A percentile compares a stretch with the other conserved stretches of the same genome.
These are phyloP conservation scores for Emericellopsis atlantica DNA, from an alignment of 2,329 filamentous ascomycete genomes.

Conservation along the genomic window DNA sequence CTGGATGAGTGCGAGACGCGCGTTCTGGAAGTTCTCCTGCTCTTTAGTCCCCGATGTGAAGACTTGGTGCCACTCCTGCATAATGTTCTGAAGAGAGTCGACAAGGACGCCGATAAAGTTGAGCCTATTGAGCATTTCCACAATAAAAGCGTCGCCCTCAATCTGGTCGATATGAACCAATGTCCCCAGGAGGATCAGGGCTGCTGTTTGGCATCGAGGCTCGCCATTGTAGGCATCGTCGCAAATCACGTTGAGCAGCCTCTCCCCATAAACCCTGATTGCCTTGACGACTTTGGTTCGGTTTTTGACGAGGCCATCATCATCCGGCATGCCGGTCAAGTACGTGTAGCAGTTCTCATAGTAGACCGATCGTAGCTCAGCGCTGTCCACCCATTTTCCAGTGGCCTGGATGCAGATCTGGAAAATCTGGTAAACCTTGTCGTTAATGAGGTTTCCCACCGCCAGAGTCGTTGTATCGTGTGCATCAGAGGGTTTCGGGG, in stretches of 20 bases:
- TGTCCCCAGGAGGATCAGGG: conserved; percentile 70
- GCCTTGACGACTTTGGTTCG: conserved; percentile 58
- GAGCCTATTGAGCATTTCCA: conserved; percentile 68
- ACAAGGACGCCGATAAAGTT: conserved; percentile 89
- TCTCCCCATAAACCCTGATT: conserved; percentile 55
- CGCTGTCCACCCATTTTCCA: conserved; percentile 56
- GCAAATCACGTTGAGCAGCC: conserved; percentile 74
- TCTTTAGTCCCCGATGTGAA: conserved; percentile 27
- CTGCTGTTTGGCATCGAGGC: conserved; percentile 69
- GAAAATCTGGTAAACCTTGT: conserved; percentile 86
- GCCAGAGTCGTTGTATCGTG: conserved; percentile 28
- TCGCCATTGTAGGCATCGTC: conserved; percentile 87
- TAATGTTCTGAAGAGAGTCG: conserved; percentile 70
- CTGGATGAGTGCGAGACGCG: conserved; percentile 70
- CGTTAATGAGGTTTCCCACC: conserved; percentile 64
- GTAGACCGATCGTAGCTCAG: conserved; percentile 67
- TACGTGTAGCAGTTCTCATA: conserved; percentile 90
- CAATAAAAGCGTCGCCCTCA: conserved; percentile 60
- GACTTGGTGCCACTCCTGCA: conserved; percentile 55
- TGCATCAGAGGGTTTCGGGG: conserved; percentile 21
- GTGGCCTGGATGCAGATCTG: conserved; percentile 74
- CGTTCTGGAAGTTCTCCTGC: conserved; percentile 44
- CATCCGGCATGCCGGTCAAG: conserved; percentile 54
- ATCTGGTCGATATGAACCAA: conserved; percentile 62
- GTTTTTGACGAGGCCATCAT: conserved; percentile 32